These are phyloP conservation scores for Crithidia fasciculata DNA, from an alignment of 208 protist genomes.

Conservation along the genomic window DNA sequence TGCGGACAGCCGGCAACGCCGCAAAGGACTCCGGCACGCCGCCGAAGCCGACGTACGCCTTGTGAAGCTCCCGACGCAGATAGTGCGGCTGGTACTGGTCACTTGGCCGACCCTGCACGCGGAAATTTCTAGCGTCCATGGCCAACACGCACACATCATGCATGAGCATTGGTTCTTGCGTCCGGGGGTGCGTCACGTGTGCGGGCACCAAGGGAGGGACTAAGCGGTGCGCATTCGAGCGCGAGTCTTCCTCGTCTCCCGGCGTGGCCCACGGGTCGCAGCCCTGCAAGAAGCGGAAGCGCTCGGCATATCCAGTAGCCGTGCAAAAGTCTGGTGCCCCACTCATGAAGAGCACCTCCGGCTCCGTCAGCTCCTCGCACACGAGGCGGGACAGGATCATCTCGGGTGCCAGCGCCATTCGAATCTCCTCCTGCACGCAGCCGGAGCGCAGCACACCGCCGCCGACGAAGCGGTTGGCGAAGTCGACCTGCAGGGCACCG, in stretches of 20 bases:
- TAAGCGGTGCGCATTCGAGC: too few species aligned
- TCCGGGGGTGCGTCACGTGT: not conserved
- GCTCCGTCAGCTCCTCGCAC: conserved; percentile 58
- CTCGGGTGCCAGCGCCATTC: conserved; percentile 84
- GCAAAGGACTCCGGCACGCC: conserved; percentile 22
- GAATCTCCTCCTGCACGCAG: conserved; percentile 93
- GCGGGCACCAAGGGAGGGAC: not conserved
- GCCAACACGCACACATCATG: conserved; percentile 58
- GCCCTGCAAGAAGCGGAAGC: conserved; percentile 48
- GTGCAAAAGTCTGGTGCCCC: conserved; percentile 60
- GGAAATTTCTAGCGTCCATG: conserved; percentile 79
- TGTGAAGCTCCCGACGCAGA: conserved; percentile 82
- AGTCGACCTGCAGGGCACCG: conserved; percentile 78
- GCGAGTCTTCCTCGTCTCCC: conserved; percentile 1
- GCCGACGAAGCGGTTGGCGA: conserved; percentile 87
- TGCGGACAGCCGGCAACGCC: conserved; percentile 20
- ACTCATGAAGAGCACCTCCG: conserved; percentile 77
- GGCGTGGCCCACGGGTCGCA: conserved; percentile 10
- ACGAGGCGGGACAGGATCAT: conserved; percentile 75
- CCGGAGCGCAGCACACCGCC: conserved; percentile 83
- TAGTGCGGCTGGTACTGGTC: conserved; percentile 56
- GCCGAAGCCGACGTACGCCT: conserved; percentile 81
- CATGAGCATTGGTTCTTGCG: conserved; percentile 21
- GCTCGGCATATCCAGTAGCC: conserved; percentile 74
- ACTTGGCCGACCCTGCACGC: not conserved